Evolutionary conservation across 2,329 filamentous ascomycete genomes (phyloP).

Genomic region (Tolypocladium nubicola): DNA sequence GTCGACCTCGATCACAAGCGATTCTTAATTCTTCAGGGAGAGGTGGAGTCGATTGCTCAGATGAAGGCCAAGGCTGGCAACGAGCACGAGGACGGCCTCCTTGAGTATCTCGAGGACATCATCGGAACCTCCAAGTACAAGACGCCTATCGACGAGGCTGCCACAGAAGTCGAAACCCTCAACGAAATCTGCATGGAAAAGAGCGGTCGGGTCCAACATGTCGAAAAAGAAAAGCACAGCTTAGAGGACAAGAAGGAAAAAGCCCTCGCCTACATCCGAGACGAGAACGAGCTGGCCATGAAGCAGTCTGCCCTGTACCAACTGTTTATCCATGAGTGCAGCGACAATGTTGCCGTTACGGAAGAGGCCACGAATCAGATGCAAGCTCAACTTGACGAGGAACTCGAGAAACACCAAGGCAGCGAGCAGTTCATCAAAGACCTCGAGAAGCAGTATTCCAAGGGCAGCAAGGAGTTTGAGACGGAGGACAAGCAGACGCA

Average conservation of each 20-base stretch:
- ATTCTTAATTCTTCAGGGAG: slow-evolving; percentile 92
- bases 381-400: slow-evolving; percentile 74
- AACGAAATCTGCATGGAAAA: slow-evolving; percentile 96
- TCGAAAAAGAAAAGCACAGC: slow-evolving; percentile 90
- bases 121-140: slow-evolving; percentile 99
- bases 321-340: slow-evolving; percentile 78
- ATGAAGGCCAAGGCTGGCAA: slow-evolving; percentile 96
- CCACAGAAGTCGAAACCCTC: slow-evolving; percentile 76
- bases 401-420: slow-evolving; percentile 85
- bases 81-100: slow-evolving; percentile 89
- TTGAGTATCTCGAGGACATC: slow-evolving; percentile 97
- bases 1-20: slow-evolving; percentile 97
- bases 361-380: slow-evolving; percentile 86
- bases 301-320: slow-evolving; percentile 93
- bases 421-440: slow-evolving; percentile 84
- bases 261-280: slow-evolving; percentile 75
- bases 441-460: slow-evolving; percentile 74
- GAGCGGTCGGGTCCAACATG: slow-evolving; percentile 87
- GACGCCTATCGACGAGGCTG: slow-evolving; percentile 88
- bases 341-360: slow-evolving; percentile 79
- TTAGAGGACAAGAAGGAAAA: slow-evolving; percentile 96
- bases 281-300: slow-evolving; percentile 83
- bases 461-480: slow-evolving; percentile 75
- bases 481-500: slow-evolving; percentile 73
- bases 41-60: slow-evolving; percentile 96